A percentile compares a stretch with the other conserved stretches of the same genome.
Evolutionary conservation across 2,329 filamentous ascomycete species (phyloP).

Genomic region (Aspergillus tamarii): DNA sequence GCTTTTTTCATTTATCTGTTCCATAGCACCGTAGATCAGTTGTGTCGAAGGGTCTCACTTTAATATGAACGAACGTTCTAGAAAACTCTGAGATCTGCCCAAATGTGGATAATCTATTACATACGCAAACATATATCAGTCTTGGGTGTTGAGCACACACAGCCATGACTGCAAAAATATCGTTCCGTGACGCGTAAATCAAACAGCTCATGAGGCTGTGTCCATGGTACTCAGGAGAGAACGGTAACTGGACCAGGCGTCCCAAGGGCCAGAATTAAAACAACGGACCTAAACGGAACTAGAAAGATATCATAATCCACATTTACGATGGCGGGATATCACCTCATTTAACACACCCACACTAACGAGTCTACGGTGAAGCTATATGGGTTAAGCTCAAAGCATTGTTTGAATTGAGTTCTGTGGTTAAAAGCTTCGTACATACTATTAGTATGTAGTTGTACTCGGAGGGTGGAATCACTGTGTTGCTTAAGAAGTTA

Average conservation of each 20-base stretch:
- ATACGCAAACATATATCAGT: not conserved
- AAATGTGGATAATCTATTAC: not conserved
- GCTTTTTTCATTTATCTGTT: constrained; percentile 2
- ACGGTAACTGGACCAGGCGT: not conserved
- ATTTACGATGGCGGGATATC: not conserved
- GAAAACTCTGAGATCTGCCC: not conserved
- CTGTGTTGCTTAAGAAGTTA: not conserved
- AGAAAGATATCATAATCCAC: not conserved
- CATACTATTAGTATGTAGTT: not conserved
- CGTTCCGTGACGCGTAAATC: not conserved
- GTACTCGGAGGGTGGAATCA: not conserved
- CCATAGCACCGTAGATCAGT: not conserved
- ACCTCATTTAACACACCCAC: not conserved
- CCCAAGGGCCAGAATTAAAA: not conserved
- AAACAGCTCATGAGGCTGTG: not conserved
- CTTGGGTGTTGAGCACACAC: not conserved
- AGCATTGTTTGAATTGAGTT: not conserved
- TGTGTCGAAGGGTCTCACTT: not conserved
- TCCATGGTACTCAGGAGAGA: not conserved
- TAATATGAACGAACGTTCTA: not conserved
- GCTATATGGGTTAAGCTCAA: constrained; percentile 1
- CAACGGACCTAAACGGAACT: not conserved
- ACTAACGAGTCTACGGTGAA: not conserved
- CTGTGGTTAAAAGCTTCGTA: not conserved
- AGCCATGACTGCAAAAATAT: not conserved